These are phyloP conservation scores for Schizothecium vesticola DNA, from an alignment of 495 filamentous ascomycete species.

Conservation along the genomic window DNA sequence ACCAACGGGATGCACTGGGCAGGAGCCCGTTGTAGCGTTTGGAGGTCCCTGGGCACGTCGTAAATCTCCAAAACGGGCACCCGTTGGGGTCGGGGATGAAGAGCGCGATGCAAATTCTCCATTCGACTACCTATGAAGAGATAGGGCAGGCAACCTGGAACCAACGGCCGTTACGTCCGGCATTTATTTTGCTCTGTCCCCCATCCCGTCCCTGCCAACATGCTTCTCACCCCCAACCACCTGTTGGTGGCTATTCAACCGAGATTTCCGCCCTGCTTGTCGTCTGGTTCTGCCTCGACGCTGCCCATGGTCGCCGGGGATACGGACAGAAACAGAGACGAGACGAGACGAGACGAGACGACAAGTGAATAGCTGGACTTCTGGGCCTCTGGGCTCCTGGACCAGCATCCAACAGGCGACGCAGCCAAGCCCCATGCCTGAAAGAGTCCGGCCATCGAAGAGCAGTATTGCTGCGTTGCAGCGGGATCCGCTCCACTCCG, in stretches of 20 bases:
- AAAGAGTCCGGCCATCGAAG: constrained; percentile 10
- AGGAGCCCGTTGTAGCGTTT: neutral
- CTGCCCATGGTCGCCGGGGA: neutral
- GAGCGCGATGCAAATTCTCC: neutral
- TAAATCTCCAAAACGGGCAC: neutral
- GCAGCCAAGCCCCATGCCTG: constrained; percentile 6
- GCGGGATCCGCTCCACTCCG: constrained; percentile 6
- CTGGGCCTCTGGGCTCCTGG: neutral
- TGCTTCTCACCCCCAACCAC: neutral
- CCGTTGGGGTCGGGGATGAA: neutral
- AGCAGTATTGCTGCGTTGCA: neutral
- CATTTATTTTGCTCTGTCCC: neutral
- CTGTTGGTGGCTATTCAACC: neutral
- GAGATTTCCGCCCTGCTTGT: neutral
- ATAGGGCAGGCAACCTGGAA: too few species aligned
- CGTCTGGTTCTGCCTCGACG: neutral
- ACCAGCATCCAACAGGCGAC: neutral
- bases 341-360: neutral
- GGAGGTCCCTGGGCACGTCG: too few species aligned
- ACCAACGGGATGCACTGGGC: neutral
- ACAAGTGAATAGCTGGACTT: neutral
- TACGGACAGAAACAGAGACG: neutral
- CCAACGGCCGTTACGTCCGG: too few species aligned
- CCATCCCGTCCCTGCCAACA: neutral
- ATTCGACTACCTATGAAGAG: too few species aligned